Evolutionary conservation across 305 asterid species (phyloP), one percentile per base, ranked within the genome.

Genomic region (Solanum hybrid): DNA sequence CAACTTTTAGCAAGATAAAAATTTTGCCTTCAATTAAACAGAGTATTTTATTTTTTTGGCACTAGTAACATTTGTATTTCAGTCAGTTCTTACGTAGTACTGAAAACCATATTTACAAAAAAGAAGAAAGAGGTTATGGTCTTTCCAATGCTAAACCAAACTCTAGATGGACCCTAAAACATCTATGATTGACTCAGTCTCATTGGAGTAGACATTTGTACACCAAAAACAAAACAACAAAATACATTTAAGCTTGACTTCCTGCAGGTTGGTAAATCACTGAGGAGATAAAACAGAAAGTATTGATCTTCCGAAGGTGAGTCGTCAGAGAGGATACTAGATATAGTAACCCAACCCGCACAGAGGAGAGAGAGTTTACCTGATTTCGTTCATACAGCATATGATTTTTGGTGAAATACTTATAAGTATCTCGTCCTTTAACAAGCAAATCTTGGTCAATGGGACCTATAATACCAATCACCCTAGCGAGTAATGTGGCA

Each of bases 311-410:
- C 40, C 20, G 42, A 84, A 51, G 76, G 42, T 13, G 31, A 84
- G 76, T 84, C 4, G 3, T 3, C 42, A 32, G 22, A 82, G 29
- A 84, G 69, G 76, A 84, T 31, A 20, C 40, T 10, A 31, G 87
- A 56, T 27, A 40, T 14, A 56, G 87, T 84, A 26, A 78, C 51
- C 32, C 56, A 31, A 31, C 37, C 29, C 24, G 20, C 88, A 36
- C 37, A 76, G 71, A 29, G 88, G 35, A 17, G 87, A 90, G 81
- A 27, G 73, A 75, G 78, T 72, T 90, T 93, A 97, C 99, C 98
- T 93, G 99, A 93, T 96, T 97, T 90, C 98, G 95, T 91, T 97
- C 99, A 81, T 97, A 97, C 88, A 97, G 98, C 98, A 95, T 96
- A 94, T 97, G 99, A 87, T 95, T 96, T 93, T 96, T 97, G 87